Evolutionary conservation across 225 moss, liverwort and hornwort genomes (phyloP).

Genomic region (Rhytidiadelphus loreus): DNA sequence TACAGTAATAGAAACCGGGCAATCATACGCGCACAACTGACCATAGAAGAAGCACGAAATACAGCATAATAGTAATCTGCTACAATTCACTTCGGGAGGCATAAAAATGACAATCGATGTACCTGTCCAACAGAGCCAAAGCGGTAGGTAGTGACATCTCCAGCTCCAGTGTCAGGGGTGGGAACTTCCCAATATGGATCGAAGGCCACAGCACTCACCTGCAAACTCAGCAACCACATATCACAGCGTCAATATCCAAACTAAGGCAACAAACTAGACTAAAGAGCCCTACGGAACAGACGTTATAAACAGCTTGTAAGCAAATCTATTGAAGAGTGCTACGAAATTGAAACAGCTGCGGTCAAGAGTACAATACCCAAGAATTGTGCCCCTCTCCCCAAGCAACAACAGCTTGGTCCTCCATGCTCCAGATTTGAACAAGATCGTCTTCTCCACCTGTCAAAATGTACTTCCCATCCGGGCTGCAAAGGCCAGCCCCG

Average conservation of each 20-base stretch:
- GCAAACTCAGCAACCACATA: constrained; percentile 10
- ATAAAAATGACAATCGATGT: not conserved
- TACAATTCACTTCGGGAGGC: not conserved
- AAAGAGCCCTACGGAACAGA: not conserved
- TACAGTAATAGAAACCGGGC: not conserved
- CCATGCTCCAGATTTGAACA: constrained; percentile 99
- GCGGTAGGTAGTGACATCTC: constrained; percentile 81
- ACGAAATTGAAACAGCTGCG: not conserved
- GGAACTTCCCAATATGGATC: constrained; percentile 84
- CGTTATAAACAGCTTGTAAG: not conserved
- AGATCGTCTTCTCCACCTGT: constrained; percentile 99
- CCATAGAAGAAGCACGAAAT: not conserved
- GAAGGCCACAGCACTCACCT: constrained; percentile 97
- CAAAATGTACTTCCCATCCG: constrained; percentile 97
- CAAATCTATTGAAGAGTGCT: not conserved
- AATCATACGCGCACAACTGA: not conserved
- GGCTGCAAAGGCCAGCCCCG: constrained; percentile 44
- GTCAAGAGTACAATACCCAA: constrained; percentile 51
- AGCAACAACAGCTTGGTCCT: constrained; percentile 91
- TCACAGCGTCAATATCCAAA: constrained; percentile 5
- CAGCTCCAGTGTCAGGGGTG: constrained; percentile 55
- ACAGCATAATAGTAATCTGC: not conserved
- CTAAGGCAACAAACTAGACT: not conserved
- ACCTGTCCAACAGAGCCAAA: constrained; percentile 99
- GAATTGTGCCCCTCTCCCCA: constrained; percentile 99